A percentile compares a stretch with the other conserved stretches of the same genome.
phyloP scores from a whole-genome alignment of 192 early-diverging fungal species.

The Coemansia sp. region DNA sequence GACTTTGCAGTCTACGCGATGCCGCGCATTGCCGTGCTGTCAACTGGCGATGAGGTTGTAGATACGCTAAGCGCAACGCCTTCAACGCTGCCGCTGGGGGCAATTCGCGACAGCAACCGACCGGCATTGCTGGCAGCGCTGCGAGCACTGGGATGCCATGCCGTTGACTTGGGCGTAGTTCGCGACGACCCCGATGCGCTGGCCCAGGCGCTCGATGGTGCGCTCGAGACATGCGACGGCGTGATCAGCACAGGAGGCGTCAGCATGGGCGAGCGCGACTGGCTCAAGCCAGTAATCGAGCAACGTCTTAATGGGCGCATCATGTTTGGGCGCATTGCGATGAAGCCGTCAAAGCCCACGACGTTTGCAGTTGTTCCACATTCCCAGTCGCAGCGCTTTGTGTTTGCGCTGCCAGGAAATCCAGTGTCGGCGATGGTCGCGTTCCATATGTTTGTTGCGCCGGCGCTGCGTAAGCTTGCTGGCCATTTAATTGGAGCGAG shows the following conservation, averaged over 20 bases:
- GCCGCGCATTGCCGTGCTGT: slow-evolving; percentile 78
- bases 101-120: slow-evolving; percentile 85
- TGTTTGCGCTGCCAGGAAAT: slow-evolving; percentile 94
- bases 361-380: slow-evolving; percentile 81
- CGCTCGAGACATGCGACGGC: slow-evolving; percentile 66
- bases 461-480: slow-evolving; percentile 76
- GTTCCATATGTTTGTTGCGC: slow-evolving; percentile 87
- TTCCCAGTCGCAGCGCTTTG: slow-evolving; percentile 43
- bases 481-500: slow-evolving; percentile 53
- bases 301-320: slow-evolving; percentile 73
- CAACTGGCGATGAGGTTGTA: slow-evolving; percentile 86
- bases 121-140: slow-evolving; percentile 72
- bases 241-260: slow-evolving; percentile 93
- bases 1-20: slow-evolving; percentile 59
- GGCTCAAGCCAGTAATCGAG: slow-evolving; percentile 84
- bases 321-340: slow-evolving; percentile 84
- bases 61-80: slow-evolving; percentile 22
- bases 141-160: slow-evolving; percentile 60
- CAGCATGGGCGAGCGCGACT: slow-evolving; percentile 97
- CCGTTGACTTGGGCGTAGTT: slow-evolving; percentile 73
- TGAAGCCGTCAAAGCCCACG: slow-evolving; percentile 96
- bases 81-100: slow-evolving; percentile 37
- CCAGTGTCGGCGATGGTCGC: slow-evolving; percentile 89
- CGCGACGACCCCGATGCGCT: slow-evolving; percentile 66
- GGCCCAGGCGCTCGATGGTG: slow-evolving; percentile 45